Percentiles rank a stretch among this genome's conserved stretches.
phyloP scores from a whole-genome alignment of 352 stramenopile genomes.

The Phytophthora parvispora region DNA sequence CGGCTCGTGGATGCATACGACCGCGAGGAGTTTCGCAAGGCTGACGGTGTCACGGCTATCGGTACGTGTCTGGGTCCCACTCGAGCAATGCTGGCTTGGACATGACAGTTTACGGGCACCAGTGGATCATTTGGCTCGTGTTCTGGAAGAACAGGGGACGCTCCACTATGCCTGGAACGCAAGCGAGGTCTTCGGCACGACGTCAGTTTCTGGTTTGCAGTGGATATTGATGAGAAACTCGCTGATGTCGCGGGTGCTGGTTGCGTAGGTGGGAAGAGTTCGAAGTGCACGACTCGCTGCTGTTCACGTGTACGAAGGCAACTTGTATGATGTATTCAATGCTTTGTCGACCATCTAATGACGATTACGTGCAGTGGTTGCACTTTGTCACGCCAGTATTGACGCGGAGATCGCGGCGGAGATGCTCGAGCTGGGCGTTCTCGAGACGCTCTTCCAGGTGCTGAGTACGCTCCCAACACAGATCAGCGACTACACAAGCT shows the following conservation, averaged over 20 bases:
- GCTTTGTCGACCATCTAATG: neutral
- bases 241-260: neutral
- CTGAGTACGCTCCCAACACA: slow-evolving; percentile 28
- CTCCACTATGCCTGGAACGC: slow-evolving; percentile 45
- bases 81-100: neutral
- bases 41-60: slow-evolving; percentile 65
- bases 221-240: slow-evolving; percentile 21
- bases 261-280: slow-evolving; percentile 48
- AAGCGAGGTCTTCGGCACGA: slow-evolving; percentile 44
- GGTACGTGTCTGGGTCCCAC: slow-evolving; percentile 27
- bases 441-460: slow-evolving; percentile 42
- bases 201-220: slow-evolving; percentile 31
- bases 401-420: slow-evolving; percentile 56
- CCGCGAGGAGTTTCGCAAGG: slow-evolving; percentile 60
- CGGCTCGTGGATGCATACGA: slow-evolving; percentile 60
- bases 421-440: slow-evolving; percentile 45
- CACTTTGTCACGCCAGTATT: slow-evolving; percentile 68
- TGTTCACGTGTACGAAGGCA: slow-evolving; percentile 55
- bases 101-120: neutral
- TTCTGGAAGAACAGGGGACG: slow-evolving; percentile 69
- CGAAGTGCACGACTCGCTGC: slow-evolving; percentile 65
- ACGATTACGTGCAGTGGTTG: slow-evolving; percentile 45
- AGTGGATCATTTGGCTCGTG: slow-evolving; percentile 71
- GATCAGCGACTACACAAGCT: slow-evolving; percentile 22
- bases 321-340: neutral